phyloP scores from a whole-genome alignment of 139 green algal species.

The Deuterostichococcus epilithicus region DNA sequence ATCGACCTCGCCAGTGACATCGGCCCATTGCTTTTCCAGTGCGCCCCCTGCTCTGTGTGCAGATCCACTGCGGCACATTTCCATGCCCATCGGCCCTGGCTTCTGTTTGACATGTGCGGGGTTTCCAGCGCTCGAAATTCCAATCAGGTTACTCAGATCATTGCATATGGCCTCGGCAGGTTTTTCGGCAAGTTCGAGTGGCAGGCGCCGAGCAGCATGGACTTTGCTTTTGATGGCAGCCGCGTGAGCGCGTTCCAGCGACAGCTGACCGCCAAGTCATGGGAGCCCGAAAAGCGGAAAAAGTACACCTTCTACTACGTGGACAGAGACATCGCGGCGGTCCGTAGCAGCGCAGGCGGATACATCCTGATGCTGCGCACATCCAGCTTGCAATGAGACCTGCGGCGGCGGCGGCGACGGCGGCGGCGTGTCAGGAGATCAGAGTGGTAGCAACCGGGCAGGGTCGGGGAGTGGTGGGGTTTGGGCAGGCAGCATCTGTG shows the following conservation, averaged over 20 bases:
- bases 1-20: background rate
- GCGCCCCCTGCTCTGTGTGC: background rate
- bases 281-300: background rate
- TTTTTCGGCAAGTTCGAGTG: background rate
- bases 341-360: background rate
- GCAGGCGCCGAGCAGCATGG: background rate
- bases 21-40: background rate
- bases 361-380: background rate
- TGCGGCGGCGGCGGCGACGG: too few species aligned
- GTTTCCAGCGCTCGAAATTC: too few species aligned
- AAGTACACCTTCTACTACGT: background rate
- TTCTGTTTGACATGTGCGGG: too few species aligned
- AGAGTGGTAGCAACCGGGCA: too few species aligned
- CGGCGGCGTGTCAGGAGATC: too few species aligned
- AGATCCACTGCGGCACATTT: too few species aligned
- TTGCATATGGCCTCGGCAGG: background rate
- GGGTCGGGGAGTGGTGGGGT: too few species aligned
- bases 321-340: background rate
- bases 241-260: background rate
- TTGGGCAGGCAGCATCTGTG: too few species aligned
- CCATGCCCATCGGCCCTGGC: too few species aligned
- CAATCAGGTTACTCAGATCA: too few species aligned
- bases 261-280: background rate
- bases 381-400: background rate
- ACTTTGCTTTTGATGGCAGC: background rate